Base-by-base conservation (phyloP, 129 eudicot species). In the Dittrichia graveolens region DNA sequence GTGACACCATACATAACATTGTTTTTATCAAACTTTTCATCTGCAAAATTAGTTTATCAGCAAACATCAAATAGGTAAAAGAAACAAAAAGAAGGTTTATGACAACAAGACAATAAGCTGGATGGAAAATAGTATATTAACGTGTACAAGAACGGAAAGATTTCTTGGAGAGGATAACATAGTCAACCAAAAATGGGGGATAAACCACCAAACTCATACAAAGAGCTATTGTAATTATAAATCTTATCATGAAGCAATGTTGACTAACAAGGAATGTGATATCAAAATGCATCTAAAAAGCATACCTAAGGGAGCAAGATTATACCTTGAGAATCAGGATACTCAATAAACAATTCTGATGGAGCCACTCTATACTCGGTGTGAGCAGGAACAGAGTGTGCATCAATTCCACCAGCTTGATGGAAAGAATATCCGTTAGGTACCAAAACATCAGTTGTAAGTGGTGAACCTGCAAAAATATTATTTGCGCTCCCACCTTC, bases 311-410 rank as follows among this genome's bases (percentile, higher is more conserved):
- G 40, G 58, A 64, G 6, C 34, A 59, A 16, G 34, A 65, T 18
- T 55, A 61, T 90, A 90, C 96, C 94, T 77, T 40, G 85, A 71
- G 89, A 87, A 73, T 83, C 81, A 4, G 84, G 84, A 61, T 73
- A 48, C 39, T 89, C 89, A 49, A 79, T 66, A 34, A 68, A 53
- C 63, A 80, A 45, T 50, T 82, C 83, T 12, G 86, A 58, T 15
- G 58, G 69, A 49, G 47, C 71, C 61, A 47, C 47, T 16, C 71
- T 12, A 59, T 65, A 65, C 24, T 77, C 85, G 37, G 19, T 56
- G 39, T 57, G 24, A 8, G 74, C 38, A 62, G 78, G 56, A 38
- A 37, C 71, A n/a, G 78, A 60, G 42, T 82, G 83, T 34, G 42
- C 86, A 56, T 73, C 78, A 62, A 62, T 52, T 31, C 78, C 81